Conservation (phyloP, 805 yeast species). For the Pichia phayaonensis region DNA sequence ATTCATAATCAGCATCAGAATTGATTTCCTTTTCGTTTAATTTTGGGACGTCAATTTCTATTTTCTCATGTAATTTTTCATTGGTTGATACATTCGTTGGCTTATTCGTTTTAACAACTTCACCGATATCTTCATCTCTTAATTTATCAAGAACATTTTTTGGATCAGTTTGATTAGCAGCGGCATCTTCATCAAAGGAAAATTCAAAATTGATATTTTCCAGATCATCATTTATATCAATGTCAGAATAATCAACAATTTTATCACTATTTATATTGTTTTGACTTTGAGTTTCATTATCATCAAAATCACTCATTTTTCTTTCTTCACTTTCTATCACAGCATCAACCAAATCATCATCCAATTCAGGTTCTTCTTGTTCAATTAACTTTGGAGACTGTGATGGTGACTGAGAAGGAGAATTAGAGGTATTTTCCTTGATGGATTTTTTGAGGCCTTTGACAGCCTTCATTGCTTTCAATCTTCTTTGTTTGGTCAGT, state of each 20-base stretch:
- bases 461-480: slow-evolving; percentile 44
- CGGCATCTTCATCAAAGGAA: slow-evolving; percentile 21
- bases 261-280: not conserved
- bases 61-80: slow-evolving; percentile 7
- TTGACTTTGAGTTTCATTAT: not conserved
- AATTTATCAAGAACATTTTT: slow-evolving; percentile 11
- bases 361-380: slow-evolving; percentile 32
- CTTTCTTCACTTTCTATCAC: slow-evolving; percentile 37
- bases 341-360: slow-evolving; percentile 36
- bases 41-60: slow-evolving; percentile 42
- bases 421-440: slow-evolving; percentile 3
- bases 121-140: slow-evolving; percentile 57
- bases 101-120: slow-evolving; percentile 31
- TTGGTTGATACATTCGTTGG: not conserved
- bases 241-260: not conserved
- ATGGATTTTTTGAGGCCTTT: slow-evolving; percentile 17
- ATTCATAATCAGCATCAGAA: slow-evolving; percentile 62
- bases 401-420: slow-evolving; percentile 2
- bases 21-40: slow-evolving; percentile 36
- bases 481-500: slow-evolving; percentile 61
- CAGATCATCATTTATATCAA: slow-evolving; percentile 13
- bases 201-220: slow-evolving; percentile 20
- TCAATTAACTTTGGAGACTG: slow-evolving; percentile 14
- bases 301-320: slow-evolving; percentile 22
- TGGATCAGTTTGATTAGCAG: not conserved